A percentile compares a stretch with the other conserved stretches of the same genome.
phyloP scores from a whole-genome alignment of 129 eudicot genomes.

The Pseudognaphalium luteoalbum region DNA sequence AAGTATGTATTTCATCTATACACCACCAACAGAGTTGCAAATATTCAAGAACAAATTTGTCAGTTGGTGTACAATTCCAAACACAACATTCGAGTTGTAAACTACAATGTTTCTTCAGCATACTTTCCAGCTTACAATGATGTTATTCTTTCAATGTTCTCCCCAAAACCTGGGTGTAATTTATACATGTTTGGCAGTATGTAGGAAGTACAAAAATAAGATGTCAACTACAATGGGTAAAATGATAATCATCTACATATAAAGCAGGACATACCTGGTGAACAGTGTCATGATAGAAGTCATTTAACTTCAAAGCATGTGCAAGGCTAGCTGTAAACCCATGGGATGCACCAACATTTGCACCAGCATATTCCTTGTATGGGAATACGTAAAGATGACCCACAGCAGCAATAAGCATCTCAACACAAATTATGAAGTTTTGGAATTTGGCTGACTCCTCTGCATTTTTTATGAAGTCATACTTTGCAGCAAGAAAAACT shows the following conservation, averaged over 20 bases:
- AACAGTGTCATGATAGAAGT: conserved; percentile 91
- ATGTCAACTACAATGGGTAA: background rate
- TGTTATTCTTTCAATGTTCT: background rate
- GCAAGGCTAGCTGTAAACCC: conserved; percentile 80
- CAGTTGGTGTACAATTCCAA: background rate
- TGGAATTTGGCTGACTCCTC: conserved; percentile 83
- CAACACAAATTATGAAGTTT: conserved; percentile 73
- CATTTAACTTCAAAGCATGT: conserved; percentile 79
- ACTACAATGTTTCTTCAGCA: background rate
- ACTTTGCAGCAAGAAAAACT: conserved; percentile 83
- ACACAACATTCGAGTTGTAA: background rate
- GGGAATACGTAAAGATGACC: conserved; percentile 94
- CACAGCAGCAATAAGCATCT: conserved; percentile 89
- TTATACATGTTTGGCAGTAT: background rate
- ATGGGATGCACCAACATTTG: conserved; percentile 67
- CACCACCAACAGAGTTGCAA: background rate
- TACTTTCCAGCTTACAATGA: background rate
- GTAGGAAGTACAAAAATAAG: background rate
- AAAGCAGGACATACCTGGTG: conserved; percentile 62
- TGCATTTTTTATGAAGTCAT: conserved; percentile 55
- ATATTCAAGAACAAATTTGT: background rate
- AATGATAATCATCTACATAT: conserved; percentile 15
- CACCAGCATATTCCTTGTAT: conserved; percentile 90
- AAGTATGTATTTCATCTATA: background rate
- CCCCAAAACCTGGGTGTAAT: background rate